Base-by-base conservation (phyloP, 2,329 filamentous ascomycete species). In the Pseudofabraea citricarpa region DNA sequence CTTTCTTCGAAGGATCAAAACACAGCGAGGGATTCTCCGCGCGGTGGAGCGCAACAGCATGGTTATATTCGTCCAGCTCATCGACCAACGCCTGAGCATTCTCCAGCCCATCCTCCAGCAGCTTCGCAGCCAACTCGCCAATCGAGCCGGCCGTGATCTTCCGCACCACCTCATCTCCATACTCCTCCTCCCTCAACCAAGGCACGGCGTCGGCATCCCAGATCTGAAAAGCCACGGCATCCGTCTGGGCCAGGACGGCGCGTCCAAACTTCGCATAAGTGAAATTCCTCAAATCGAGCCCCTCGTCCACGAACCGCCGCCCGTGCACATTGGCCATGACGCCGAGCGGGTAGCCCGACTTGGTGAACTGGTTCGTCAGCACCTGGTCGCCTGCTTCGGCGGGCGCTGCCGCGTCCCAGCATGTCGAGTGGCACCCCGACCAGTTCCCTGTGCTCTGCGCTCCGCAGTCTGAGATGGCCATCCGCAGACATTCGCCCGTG, bases 291-390 rank as follows among this genome's bases (percentile, higher is more conserved):
- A 84, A 58, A 51, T 85, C 81, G 7, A 76, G 53, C 0, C 81
- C 82, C 55, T 86, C 82, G 51, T 85, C 81, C 0, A 85, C 79
- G 53, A 85, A 85, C 1, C 82, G 67, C 32, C 71, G 55, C 0
- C 81, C 82, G 0, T 72, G 54, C 0, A 60, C 58, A 52, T 86
- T 85, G 13, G 85, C 45, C 74, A 83, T 85, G 10, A 85, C 51
- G 0, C 81, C 82, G 0, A 85, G 65, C 0, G 82, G 81, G 51
- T 85, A 85, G 1, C 81, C 82, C 1, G 76, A 82, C 55, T 86
- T 86, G 6, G 81, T 86, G 55, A 74, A 83, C 57, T 84, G 74
- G 53, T 86, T 85, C 3, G 81, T 80, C 2, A 77, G 62, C n/a
- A 62, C 63, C 2, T 77, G 69, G 50, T 84, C 74, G 4, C 81